Conservation (phyloP, 148 eudicot species). For the Diospyros lotus region DNA sequence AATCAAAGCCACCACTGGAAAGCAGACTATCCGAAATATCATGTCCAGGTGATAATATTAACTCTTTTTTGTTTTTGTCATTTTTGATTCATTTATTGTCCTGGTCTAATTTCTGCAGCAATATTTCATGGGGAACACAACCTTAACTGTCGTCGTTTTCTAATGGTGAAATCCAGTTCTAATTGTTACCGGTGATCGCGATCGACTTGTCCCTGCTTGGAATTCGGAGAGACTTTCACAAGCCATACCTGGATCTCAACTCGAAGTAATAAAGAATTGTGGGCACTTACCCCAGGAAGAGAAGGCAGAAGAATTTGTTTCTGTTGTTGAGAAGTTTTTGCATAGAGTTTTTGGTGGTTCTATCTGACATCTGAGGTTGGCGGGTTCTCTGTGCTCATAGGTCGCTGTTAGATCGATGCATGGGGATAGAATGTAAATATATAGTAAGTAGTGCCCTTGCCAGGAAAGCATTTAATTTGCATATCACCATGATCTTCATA, state of each 20-base stretch:
- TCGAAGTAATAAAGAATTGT: slow-evolving; percentile 73
- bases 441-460: no score
- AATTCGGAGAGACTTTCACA: slow-evolving; percentile 69
- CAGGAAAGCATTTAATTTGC: no score
- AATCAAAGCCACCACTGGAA: slow-evolving; percentile 48
- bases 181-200: slow-evolving; percentile 76
- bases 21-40: slow-evolving; percentile 60
- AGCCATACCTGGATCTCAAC: slow-evolving; percentile 68
- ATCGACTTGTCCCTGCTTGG: slow-evolving; percentile 84
- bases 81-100: no score
- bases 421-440: no score
- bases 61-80: no score
- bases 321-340: slow-evolving; percentile 62
- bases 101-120: no score
- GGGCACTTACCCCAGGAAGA: slow-evolving; percentile 95
- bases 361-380: no score
- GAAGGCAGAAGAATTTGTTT: slow-evolving; percentile 63
- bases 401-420: no score
- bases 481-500: no score
- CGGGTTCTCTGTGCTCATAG: no score
- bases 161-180: slow-evolving; percentile 42
- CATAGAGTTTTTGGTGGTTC: slow-evolving; percentile 33
- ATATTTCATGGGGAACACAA: neutral
- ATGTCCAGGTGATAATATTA: slow-evolving; percentile 65
- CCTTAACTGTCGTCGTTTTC: neutral